Evolutionary conservation across 116 monocot species (phyloP).

Genomic region (Papilionanthe hybrid): DNA sequence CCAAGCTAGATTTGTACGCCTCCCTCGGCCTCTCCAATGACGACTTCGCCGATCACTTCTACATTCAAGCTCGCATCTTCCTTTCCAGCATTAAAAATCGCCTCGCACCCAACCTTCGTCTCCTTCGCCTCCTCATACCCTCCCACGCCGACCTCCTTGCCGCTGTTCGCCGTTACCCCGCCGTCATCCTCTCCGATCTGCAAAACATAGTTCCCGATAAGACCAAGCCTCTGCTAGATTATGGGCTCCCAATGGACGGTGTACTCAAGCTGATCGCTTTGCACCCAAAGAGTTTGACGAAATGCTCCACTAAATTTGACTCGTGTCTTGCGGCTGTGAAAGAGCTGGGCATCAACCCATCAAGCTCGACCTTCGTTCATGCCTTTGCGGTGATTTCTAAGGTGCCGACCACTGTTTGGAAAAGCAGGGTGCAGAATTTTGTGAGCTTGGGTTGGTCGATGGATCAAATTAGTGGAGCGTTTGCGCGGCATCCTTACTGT

Average conservation of each 20-base stretch:
- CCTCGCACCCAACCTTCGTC: constrained; percentile 11
- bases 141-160: constrained; percentile 7
- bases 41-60: constrained; percentile 13
- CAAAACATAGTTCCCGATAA: constrained; percentile 10
- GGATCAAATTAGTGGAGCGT: constrained; percentile 17
- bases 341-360: background rate
- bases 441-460: constrained; percentile 26
- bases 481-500: constrained; percentile 23
- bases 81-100: constrained; percentile 11
- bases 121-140: constrained; percentile 14
- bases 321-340: background rate
- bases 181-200: constrained; percentile 13
- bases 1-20: constrained; percentile 32
- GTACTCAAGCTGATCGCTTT: constrained; percentile 6
- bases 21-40: constrained; percentile 13
- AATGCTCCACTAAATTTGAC: background rate
- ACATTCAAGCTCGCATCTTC: constrained; percentile 10
- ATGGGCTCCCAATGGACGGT: constrained; percentile 8
- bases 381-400: constrained; percentile 9
- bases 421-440: constrained; percentile 17
- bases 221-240: constrained; percentile 11
- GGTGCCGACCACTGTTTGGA: background rate
- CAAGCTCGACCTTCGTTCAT: background rate
- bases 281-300: constrained; percentile 5
- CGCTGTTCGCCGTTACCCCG: constrained; percentile 11